Conservation (phyloP, 495 filamentous ascomycete species). For the Penicillium cataractarum region DNA sequence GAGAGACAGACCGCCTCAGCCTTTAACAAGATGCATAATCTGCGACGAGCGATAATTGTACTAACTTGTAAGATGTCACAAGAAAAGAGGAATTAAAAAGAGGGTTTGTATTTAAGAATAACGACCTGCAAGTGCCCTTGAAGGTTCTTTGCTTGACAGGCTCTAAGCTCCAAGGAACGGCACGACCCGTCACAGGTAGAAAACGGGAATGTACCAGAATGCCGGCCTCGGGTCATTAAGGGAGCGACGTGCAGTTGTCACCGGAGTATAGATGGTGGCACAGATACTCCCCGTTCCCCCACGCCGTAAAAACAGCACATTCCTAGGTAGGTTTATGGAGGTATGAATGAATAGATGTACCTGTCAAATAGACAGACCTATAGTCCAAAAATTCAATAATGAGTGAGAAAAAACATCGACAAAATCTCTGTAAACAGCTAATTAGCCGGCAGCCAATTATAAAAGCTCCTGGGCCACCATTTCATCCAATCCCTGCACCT, state of each 20-base stretch:
- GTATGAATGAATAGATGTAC: neutral
- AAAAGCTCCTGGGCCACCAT: neutral
- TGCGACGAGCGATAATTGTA: neutral
- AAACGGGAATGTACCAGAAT: neutral
- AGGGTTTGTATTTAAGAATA: neutral
- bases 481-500: neutral
- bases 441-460: neutral
- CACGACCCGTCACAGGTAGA: conserved; percentile 7
- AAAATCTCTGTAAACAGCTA: neutral
- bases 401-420: too few relatives aligned
- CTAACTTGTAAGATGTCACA: neutral
- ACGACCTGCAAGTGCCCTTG: neutral
- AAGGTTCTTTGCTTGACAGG: neutral
- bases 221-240: neutral
- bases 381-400: too few relatives aligned
- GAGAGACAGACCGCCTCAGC: neutral
- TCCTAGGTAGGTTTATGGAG: conserved; percentile 15
- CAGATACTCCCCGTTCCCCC: neutral
- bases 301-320: conserved; percentile 3
- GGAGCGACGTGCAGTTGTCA: conserved; percentile 24
- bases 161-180: neutral
- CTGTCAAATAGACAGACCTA: too few relatives aligned
- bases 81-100: neutral
- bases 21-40: neutral
- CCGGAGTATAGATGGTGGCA: conserved; percentile 1